Conservation (phyloP, 495 filamentous ascomycete species). For the Penicillium nucicola region DNA sequence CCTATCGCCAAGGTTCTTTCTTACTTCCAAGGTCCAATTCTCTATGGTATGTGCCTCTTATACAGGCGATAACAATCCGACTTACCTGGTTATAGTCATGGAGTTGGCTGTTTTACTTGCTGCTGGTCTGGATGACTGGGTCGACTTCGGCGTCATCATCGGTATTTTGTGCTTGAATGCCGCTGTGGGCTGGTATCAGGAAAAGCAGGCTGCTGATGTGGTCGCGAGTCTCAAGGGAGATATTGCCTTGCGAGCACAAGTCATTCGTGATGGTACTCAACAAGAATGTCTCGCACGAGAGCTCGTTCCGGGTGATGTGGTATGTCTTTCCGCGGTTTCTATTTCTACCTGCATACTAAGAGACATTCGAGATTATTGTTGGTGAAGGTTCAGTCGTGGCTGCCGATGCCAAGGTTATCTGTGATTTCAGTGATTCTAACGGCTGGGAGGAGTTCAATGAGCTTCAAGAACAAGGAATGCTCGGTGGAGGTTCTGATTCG, state of each 20-base stretch:
- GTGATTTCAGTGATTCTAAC: slow-evolving; percentile 61
- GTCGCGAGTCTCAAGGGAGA: slow-evolving; percentile 77
- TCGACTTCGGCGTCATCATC: slow-evolving; percentile 82
- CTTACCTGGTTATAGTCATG: slow-evolving; percentile 59
- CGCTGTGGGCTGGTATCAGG: slow-evolving; percentile 76
- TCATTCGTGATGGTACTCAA: slow-evolving; percentile 63
- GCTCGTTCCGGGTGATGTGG: slow-evolving; percentile 76
- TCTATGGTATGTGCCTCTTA: slow-evolving; percentile 59
- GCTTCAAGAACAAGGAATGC: slow-evolving; percentile 50
- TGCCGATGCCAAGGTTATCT: slow-evolving; percentile 69
- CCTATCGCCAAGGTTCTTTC: slow-evolving; percentile 67
- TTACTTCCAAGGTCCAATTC: slow-evolving; percentile 77
- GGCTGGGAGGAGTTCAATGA: slow-evolving; percentile 63
- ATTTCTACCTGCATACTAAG: slow-evolving; percentile 11
- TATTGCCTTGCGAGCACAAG: slow-evolving; percentile 70
- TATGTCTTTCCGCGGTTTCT: slow-evolving; percentile 38
- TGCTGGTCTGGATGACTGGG: slow-evolving; percentile 72
- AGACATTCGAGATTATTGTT: slow-evolving; percentile 51
- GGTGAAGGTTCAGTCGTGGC: slow-evolving; percentile 73
- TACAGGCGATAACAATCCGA: not conserved
- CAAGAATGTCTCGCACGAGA: slow-evolving; percentile 70
- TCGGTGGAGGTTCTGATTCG: slow-evolving; percentile 52
- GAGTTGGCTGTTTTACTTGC: slow-evolving; percentile 74
- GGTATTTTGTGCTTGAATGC: slow-evolving; percentile 76
- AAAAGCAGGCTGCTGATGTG: slow-evolving; percentile 80